phyloP scores from a whole-genome alignment of 441 rosid genomes.

The Gossypium gossypioides region DNA sequence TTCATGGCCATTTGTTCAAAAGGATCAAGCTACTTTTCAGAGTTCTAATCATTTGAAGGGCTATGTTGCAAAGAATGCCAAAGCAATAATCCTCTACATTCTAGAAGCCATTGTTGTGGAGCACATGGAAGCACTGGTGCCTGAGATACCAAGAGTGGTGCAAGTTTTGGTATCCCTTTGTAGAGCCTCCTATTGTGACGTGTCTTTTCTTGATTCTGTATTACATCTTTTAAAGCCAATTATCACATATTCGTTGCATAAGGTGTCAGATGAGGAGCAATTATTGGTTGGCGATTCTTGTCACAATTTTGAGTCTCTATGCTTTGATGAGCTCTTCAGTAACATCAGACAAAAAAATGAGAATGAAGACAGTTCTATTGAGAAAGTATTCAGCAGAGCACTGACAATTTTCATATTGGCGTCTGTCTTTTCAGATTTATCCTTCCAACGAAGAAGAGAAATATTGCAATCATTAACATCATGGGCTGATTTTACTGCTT shows the following conservation, averaged over 20 bases:
- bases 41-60: slow-evolving; percentile 45
- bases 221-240: slow-evolving; percentile 58
- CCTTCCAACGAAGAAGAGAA: slow-evolving; percentile 41
- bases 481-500: slow-evolving; percentile 55
- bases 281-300: slow-evolving; percentile 41
- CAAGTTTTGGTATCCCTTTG: slow-evolving; percentile 65
- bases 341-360: slow-evolving; percentile 34
- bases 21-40: slow-evolving; percentile 24
- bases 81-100: slow-evolving; percentile 60
- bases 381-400: slow-evolving; percentile 35
- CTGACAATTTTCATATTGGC: slow-evolving; percentile 53
- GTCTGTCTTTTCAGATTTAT: slow-evolving; percentile 54
- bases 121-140: slow-evolving; percentile 80
- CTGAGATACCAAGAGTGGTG: slow-evolving; percentile 73
- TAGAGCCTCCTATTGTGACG: slow-evolving; percentile 54
- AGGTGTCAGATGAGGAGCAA: slow-evolving; percentile 50
- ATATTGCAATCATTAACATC: slow-evolving; percentile 45
- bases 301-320: slow-evolving; percentile 62
- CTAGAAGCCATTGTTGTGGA: slow-evolving; percentile 63
- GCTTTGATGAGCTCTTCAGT: slow-evolving; percentile 62
- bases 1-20: slow-evolving; percentile 44
- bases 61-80: slow-evolving; percentile 58
- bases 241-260: slow-evolving; percentile 55
- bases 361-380: slow-evolving; percentile 30
- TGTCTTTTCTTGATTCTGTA: slow-evolving; percentile 53